Conservation (phyloP, 371 early-diverging fungal species). For the Mortierella sp. region DNA sequence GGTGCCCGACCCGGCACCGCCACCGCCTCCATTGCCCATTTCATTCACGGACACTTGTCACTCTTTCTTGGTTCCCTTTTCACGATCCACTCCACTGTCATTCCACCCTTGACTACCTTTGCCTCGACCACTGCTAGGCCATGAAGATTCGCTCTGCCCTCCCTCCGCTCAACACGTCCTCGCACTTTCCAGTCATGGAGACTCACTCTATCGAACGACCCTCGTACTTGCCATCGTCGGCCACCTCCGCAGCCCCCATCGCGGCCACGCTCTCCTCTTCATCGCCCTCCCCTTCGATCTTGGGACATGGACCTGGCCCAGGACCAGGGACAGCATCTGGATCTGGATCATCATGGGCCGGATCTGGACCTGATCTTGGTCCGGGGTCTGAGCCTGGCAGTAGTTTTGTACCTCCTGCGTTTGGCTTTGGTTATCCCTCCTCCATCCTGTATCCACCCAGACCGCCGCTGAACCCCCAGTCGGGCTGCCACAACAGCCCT, state of each 20-base stretch:
- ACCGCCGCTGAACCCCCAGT: not conserved
- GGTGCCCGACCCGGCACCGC: not conserved
- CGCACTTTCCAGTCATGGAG: constrained; percentile 28
- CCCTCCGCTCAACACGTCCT: constrained; percentile 27
- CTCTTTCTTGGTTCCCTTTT: not conserved
- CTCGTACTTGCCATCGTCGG: not conserved
- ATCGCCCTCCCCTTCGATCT: too few relatives aligned
- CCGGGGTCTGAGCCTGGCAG: too few relatives aligned
- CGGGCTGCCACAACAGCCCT: constrained; percentile 19
- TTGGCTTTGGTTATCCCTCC: constrained; percentile 5
- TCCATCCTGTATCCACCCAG: constrained; percentile 8
- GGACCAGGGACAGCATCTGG: too few relatives aligned
- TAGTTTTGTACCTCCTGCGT: too few relatives aligned
- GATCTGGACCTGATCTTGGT: too few relatives aligned
- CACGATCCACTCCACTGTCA: not conserved
- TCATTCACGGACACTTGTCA: not conserved
- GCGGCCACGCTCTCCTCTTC: too few relatives aligned
- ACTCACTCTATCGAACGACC: constrained; percentile 28
- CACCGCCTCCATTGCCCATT: not conserved
- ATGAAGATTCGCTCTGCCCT: constrained; percentile 34
- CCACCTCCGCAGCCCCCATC: too few relatives aligned
- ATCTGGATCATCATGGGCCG: too few relatives aligned
- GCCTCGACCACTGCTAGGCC: not conserved
- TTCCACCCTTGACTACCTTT: not conserved
- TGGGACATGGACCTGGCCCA: too few relatives aligned